Percentiles rank a stretch among this genome's conserved stretches.
Conservation (phyloP, 768 basidiomycete genomes). For the Rhizopogon roseolus region DNA sequence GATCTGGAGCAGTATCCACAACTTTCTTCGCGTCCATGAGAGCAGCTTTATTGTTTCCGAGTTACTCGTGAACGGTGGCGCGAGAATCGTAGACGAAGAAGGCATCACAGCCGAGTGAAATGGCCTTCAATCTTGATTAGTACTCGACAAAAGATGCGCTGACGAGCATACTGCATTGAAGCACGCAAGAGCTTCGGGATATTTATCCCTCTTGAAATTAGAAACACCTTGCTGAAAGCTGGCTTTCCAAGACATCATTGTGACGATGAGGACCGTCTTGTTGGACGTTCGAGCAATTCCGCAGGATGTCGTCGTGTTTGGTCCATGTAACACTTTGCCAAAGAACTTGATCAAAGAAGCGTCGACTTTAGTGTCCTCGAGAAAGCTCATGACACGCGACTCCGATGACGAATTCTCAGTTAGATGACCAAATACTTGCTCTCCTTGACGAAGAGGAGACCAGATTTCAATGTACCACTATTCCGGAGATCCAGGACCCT, state of each 20-base stretch:
- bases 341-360: background rate
- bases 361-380: background rate
- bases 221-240: conserved; percentile 38
- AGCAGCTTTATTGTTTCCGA: conserved; percentile 58
- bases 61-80: conserved; percentile 63
- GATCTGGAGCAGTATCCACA: conserved; percentile 61
- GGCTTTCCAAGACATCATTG: conserved; percentile 40
- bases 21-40: conserved; percentile 63
- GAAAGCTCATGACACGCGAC: conserved; percentile 42
- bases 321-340: too few species aligned
- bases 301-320: too few species aligned
- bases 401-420: conserved; percentile 61
- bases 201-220: conserved; percentile 34
- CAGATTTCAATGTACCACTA: conserved; percentile 24
- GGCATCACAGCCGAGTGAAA: conserved; percentile 36
- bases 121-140: conserved; percentile 37
- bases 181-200: conserved; percentile 41
- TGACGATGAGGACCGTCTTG: too few species aligned
- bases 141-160: background rate
- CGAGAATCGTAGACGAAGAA: conserved; percentile 68
- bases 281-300: too few species aligned
- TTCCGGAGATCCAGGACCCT: conserved; percentile 30
- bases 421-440: conserved; percentile 61
- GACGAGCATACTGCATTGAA: conserved; percentile 40
- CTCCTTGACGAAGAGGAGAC: conserved; percentile 56